Evolutionary conservation across 179 eudicot genomes (phyloP).

Genomic region (Dionaea muscipula): DNA sequence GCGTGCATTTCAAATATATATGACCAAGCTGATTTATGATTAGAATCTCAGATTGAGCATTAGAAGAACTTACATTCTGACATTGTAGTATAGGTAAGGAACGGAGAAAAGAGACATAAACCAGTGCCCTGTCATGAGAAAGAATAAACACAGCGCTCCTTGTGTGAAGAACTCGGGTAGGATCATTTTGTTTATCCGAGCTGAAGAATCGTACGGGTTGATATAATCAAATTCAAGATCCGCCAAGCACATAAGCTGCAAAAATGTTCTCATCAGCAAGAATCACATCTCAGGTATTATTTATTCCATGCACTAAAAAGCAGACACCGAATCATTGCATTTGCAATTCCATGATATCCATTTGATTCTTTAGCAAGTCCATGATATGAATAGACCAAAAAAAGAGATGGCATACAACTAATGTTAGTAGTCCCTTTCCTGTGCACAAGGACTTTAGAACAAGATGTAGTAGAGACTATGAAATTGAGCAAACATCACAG

Average conservation of each 20-base stretch:
- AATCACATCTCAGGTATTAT: neutral
- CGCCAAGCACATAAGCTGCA: constrained; percentile 88
- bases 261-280: neutral
- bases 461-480: too few relatives aligned
- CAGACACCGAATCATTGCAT: neutral
- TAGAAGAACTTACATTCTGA: constrained; percentile 39
- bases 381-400: too few relatives aligned
- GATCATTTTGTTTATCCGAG: constrained; percentile 54
- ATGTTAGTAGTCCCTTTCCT: too few relatives aligned
- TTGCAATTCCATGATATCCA: too few relatives aligned
- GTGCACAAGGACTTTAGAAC: too few relatives aligned
- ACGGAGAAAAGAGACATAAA: constrained; percentile 48
- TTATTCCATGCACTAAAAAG: neutral
- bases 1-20: too few relatives aligned
- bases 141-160: constrained; percentile 52
- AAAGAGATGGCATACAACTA: too few relatives aligned
- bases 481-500: too few relatives aligned
- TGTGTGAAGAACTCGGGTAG: constrained; percentile 58
- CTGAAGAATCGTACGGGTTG: constrained; percentile 81
- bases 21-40: neutral
- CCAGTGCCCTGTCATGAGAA: constrained; percentile 74
- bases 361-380: too few relatives aligned
- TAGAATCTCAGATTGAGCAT: neutral
- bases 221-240: constrained; percentile 83
- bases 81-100: constrained; percentile 60